Evolutionary conservation across 202 grass and related monocot genomes (phyloP).

Genomic region (Musa balbisiana): DNA sequence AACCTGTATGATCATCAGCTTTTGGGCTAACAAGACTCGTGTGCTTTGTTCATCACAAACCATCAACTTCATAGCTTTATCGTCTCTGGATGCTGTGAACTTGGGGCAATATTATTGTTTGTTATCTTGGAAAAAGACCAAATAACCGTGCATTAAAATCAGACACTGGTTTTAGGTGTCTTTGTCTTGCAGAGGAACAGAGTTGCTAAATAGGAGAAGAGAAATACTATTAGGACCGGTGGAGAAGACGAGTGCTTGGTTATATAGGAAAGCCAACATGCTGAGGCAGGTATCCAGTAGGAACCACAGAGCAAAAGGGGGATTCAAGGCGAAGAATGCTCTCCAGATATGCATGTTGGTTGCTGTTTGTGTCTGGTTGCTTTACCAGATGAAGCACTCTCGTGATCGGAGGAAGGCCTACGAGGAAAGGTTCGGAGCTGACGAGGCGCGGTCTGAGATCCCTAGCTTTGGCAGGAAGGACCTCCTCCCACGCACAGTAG

Average conservation of each 20-base stretch:
- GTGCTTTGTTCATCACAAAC: no score
- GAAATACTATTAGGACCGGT: background rate
- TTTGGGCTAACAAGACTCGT: no score
- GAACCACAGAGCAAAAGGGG: constrained; percentile 68
- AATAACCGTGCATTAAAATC: no score
- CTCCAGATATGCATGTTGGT: constrained; percentile 70
- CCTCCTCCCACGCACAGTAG: constrained; percentile 37
- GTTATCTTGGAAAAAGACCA: background rate
- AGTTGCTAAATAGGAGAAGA: background rate
- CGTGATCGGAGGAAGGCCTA: constrained; percentile 63
- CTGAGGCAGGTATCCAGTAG: constrained; percentile 85
- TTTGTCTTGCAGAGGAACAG: background rate
- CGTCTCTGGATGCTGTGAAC: no score
- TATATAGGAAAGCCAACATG: constrained; percentile 39
- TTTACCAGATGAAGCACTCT: constrained; percentile 88
- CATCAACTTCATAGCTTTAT: no score
- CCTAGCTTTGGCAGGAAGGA: constrained; percentile 56
- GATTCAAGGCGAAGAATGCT: constrained; percentile 70
- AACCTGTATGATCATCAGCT: no score
- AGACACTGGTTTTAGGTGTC: no score
- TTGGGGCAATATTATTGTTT: background rate
- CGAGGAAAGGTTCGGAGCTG: constrained; percentile 41
- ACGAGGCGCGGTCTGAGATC: constrained; percentile 25
- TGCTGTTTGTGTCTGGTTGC: constrained; percentile 66
- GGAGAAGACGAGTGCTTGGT: background rate